phyloP scores from a whole-genome alignment of 2,329 filamentous ascomycete genomes.

The Aspergillus clavatus region DNA sequence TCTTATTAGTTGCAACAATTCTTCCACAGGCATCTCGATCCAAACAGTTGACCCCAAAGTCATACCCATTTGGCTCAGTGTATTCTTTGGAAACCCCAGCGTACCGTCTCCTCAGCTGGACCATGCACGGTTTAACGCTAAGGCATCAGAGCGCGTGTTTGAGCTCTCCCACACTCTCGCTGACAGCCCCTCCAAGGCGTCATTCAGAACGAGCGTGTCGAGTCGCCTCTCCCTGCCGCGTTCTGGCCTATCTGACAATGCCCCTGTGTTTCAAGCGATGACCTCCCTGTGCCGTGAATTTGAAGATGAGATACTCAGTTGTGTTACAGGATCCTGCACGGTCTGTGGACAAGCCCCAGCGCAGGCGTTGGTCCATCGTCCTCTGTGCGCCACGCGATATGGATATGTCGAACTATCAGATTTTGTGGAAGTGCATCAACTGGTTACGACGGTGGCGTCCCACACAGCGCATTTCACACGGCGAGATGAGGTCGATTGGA shows the following conservation, averaged over 20 bases:
- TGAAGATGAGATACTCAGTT: background rate
- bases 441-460: constrained; percentile 9
- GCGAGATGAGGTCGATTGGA: constrained; percentile 3
- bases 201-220: background rate
- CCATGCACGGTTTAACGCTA: constrained; percentile 4
- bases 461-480: constrained; percentile 4
- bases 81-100: constrained; percentile 3
- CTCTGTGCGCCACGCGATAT: constrained; percentile 4
- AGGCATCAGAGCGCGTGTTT: constrained; percentile 1
- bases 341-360: background rate
- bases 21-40: background rate
- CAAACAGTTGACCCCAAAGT: background rate
- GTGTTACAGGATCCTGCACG: background rate
- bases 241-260: background rate
- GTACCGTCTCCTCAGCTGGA: background rate
- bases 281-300: background rate
- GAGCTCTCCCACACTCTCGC: background rate
- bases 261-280: background rate
- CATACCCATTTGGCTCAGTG: constrained; percentile 5
- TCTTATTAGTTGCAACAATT: background rate
- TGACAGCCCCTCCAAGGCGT: background rate
- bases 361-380: background rate
- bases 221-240: background rate
- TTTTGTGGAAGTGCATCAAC: constrained; percentile 1
- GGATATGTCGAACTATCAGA: constrained; percentile 8